These are phyloP conservation scores for Talaromyces sp. DNA, from an alignment of 2,329 filamentous ascomycete species.

Conservation along the genomic window DNA sequence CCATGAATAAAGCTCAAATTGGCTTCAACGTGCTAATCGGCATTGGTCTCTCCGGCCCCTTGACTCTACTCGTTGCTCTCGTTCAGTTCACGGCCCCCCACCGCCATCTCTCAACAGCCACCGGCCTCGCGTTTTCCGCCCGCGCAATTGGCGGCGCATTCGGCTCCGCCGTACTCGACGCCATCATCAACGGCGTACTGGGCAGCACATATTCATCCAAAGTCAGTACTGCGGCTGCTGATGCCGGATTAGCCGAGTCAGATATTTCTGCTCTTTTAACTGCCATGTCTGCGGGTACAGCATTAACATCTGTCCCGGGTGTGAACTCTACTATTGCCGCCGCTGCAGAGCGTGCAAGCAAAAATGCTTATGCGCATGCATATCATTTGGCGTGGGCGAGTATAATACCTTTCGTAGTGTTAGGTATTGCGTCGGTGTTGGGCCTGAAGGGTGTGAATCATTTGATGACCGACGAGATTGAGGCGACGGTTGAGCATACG, in stretches of 20 bases:
- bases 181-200: neutral
- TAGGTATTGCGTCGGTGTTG: slow-evolving; percentile 45
- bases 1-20: neutral
- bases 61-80: slow-evolving; percentile 33
- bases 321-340: slow-evolving; percentile 38
- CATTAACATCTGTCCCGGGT: slow-evolving; percentile 29
- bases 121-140: slow-evolving; percentile 52
- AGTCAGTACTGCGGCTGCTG: neutral
- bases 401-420: slow-evolving; percentile 51
- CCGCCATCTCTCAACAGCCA: slow-evolving; percentile 52
- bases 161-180: neutral
- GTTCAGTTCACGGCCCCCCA: slow-evolving; percentile 55
- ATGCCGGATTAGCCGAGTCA: neutral
- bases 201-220: neutral
- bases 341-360: slow-evolving; percentile 41
- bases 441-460: slow-evolving; percentile 49
- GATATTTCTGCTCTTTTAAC: neutral
- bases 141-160: slow-evolving; percentile 44
- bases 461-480: slow-evolving; percentile 54
- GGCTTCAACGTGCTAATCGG: neutral
- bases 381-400: slow-evolving; percentile 51
- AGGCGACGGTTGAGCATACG: slow-evolving; percentile 25
- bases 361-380: slow-evolving; percentile 46
- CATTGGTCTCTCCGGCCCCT: neutral
- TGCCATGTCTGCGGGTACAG: neutral